Conservation (phyloP, 441 rosid genomes). For the Jatropha podagrica region DNA sequence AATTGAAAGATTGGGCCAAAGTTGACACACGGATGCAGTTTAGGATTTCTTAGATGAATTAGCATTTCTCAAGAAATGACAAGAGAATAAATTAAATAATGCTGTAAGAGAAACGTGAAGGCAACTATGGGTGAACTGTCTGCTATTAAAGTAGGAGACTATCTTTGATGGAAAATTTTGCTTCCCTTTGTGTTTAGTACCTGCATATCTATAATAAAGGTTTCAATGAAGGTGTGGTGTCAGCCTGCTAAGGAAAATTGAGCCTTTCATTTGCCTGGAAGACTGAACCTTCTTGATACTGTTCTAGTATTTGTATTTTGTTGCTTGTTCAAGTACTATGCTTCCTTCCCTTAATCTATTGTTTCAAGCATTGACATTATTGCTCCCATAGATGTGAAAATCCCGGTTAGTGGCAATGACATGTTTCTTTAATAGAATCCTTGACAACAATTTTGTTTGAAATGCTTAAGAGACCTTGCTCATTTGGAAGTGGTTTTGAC, state of each 20-base stretch:
- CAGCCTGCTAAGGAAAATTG: too few species aligned
- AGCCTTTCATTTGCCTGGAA: too few species aligned
- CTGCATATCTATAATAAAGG: background rate
- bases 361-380: background rate
- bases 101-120: too few species aligned
- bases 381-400: background rate
- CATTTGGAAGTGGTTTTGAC: background rate
- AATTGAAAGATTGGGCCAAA: too few species aligned
- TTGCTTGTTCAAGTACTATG: background rate
- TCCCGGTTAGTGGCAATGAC: background rate
- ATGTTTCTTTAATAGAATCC: background rate
- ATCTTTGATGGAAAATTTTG: background rate
- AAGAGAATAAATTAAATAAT: too few species aligned
- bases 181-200: background rate
- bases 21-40: too few species aligned
- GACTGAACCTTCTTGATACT: too few species aligned
- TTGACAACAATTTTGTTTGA: background rate
- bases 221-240: too few species aligned
- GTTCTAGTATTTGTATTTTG: too few species aligned
- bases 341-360: background rate
- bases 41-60: background rate
- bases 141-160: background rate
- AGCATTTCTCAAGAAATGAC: background rate
- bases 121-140: background rate
- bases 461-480: background rate